phyloP scores from a whole-genome alignment of 202 grass and related monocot genomes.

The Zizania palustris region DNA sequence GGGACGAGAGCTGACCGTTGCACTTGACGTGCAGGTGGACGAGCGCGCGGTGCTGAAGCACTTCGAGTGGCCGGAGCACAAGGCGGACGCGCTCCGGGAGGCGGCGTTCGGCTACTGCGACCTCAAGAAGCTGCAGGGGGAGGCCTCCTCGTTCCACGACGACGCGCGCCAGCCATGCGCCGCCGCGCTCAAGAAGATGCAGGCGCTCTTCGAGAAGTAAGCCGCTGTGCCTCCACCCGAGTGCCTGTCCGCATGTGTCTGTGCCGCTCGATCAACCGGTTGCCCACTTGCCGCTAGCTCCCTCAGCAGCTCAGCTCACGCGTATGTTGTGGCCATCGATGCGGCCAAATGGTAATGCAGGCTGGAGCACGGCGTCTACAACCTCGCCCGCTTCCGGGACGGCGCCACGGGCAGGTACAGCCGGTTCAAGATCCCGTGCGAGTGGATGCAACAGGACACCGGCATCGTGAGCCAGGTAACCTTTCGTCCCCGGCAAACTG shows the following conservation, averaged over 20 bases:
- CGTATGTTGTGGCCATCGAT: background rate
- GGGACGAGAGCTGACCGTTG: background rate
- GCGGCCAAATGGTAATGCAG: slow-evolving; percentile 33
- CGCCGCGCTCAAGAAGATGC: slow-evolving; percentile 88
- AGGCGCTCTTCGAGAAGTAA: slow-evolving; percentile 93
- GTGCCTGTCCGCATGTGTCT: background rate
- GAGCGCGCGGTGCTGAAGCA: slow-evolving; percentile 98
- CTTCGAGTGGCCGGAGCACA: slow-evolving; percentile 96
- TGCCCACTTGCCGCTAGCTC: background rate
- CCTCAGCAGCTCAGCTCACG: background rate
- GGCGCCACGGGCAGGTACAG: slow-evolving; percentile 66
- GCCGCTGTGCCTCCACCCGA: background rate
- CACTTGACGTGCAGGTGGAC: slow-evolving; percentile 61
- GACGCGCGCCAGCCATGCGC: slow-evolving; percentile 70
- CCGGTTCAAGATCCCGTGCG: slow-evolving; percentile 82
- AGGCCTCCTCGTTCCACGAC: slow-evolving; percentile 66
- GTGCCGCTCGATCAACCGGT: background rate
- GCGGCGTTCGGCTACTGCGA: slow-evolving; percentile 95
- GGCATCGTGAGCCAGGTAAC: slow-evolving; percentile 78
- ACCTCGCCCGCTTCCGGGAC: slow-evolving; percentile 76
- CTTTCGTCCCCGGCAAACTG: background rate
- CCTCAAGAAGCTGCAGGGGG: slow-evolving; percentile 73
- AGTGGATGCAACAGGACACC: slow-evolving; percentile 86
- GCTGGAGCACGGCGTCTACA: slow-evolving; percentile 91
- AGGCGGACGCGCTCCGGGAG: slow-evolving; percentile 95